These are phyloP conservation scores for Penicillium concentricum DNA, from an alignment of 2,329 filamentous ascomycete genomes.

Conservation along the genomic window DNA sequence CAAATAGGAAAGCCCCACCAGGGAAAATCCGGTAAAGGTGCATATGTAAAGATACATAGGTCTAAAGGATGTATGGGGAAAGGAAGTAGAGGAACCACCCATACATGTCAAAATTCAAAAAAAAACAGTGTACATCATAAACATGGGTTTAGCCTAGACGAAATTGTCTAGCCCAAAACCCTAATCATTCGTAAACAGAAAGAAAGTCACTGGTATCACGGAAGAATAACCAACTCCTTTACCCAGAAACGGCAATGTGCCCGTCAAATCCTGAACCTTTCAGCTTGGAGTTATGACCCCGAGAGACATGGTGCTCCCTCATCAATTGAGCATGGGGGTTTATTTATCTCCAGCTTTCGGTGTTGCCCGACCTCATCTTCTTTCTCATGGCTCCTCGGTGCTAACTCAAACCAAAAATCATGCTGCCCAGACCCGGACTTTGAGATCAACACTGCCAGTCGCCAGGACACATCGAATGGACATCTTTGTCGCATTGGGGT, in stretches of 20 bases:
- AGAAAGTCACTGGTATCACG: constrained; percentile 27
- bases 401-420: constrained; percentile 7
- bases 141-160: constrained; percentile 5
- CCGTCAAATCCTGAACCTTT: constrained; percentile 11
- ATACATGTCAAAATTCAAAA: not conserved
- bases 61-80: constrained; percentile 19
- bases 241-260: constrained; percentile 20
- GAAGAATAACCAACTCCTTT: constrained; percentile 28
- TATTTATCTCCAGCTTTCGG: not conserved
- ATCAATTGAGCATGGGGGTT: not conserved
- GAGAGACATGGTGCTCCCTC: constrained; percentile 6
- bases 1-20: too few relatives aligned
- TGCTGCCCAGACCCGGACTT: constrained; percentile 49
- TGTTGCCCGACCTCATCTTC: not conserved
- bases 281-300: constrained; percentile 5
- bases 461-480: constrained; percentile 72
- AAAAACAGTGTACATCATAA: constrained; percentile 16
- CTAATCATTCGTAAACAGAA: constrained; percentile 19
- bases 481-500: constrained; percentile 55
- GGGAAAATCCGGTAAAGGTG: too few relatives aligned
- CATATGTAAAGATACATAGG: not conserved
- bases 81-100: not conserved
- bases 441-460: constrained; percentile 74
- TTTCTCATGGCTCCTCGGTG: not conserved
- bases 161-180: constrained; percentile 5